A percentile compares a stretch with the other conserved stretches of the same genome.
Evolutionary conservation across 1,139 yeast genomes (phyloP).

Genomic region (Blastobotrys persicus): DNA sequence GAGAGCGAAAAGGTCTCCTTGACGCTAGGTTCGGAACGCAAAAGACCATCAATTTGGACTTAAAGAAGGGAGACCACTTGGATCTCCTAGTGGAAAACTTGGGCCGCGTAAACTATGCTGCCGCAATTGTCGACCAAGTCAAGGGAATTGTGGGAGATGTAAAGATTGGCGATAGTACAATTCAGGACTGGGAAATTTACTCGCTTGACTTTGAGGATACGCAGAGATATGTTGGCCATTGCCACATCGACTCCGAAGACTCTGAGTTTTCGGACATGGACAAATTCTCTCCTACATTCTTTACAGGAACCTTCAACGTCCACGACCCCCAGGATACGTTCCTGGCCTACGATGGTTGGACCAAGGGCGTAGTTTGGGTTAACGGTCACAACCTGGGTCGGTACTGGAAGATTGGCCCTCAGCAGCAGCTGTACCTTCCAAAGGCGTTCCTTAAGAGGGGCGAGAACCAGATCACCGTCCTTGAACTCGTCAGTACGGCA

Average conservation of each 20-base stretch:
- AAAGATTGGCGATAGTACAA: conserved; percentile 1
- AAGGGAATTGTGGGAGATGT: conserved; percentile 13
- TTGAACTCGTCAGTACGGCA: conserved; percentile 9
- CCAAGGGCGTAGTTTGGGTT: conserved; percentile 12
- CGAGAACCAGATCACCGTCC: conserved; percentile 5
- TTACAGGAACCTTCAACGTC: conserved; percentile 10
- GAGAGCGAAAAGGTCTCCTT: conserved; percentile 9
- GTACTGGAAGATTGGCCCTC: conserved; percentile 14
- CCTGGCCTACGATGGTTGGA: conserved; percentile 11
- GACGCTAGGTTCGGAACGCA: background rate
- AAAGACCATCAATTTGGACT: conserved; percentile 2
- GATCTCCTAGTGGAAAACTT: conserved; percentile 14
- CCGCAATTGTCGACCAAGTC: conserved; percentile 3
- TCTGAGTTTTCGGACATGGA: background rate
- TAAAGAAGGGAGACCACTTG: conserved; percentile 11
- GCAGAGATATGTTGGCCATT: background rate
- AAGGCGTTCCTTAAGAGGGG: conserved; percentile 2
- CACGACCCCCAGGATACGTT: conserved; percentile 7
- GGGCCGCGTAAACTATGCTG: conserved; percentile 11
- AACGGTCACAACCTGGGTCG: conserved; percentile 14
- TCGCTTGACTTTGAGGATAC: background rate
- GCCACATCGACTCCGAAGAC: background rate
- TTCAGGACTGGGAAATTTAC: conserved; percentile 8
- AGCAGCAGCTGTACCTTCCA: conserved; percentile 14
- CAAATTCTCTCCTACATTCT: conserved; percentile 11